Evolutionary conservation across 148 eudicot genomes (phyloP), one percentile per base, ranked within the genome.

Genomic region (Salicornia ramosissima): DNA sequence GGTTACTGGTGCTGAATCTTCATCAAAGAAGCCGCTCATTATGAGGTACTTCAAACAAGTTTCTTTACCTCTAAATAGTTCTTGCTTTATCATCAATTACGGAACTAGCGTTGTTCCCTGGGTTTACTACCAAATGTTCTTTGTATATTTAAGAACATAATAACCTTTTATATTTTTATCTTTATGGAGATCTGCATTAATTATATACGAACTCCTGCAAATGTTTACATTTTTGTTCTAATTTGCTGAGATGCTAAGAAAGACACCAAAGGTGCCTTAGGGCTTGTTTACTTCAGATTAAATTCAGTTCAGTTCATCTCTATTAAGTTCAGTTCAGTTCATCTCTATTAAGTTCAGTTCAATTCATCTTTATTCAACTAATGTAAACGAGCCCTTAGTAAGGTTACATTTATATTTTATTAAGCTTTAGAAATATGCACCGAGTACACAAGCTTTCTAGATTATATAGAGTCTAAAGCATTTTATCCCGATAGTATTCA

Each of bases 1-100:
- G 98, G 86, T 65, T 55, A 77, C 78, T 71, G 81, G 78, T 71
- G 63, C 62, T 52, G 74, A 31, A 79, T 78, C 78, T 67, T 74
- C 78, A 64, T 69, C 80, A 36, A 75, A 76, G 72, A 78, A 72
- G 65, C 69, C 82, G 66, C 49, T 65, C 66, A 77, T 73, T 60
- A 83, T 74, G 70, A 84, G 80, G 96, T 93, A 82, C 53, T 78
- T 71, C 4, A 24, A 53, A 40, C 28, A 40, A 67, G 76, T 52
- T 72, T 71, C 26, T 40, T 34, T 65, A 31, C n/a, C 56, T 60
- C 30, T 43, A 8, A 49, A 65, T 13, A n/a, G 34, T 70, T 16
- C 49, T 57, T 28, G 28, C 39, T 28, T 63, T 71, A 52, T 21
- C 16, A 45, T 65, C 25, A 57, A 7, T 24, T 46, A 24, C 63